Evolutionary conservation across 768 basidiomycete species (phyloP).

Genomic region (Lyophyllum semitale): DNA sequence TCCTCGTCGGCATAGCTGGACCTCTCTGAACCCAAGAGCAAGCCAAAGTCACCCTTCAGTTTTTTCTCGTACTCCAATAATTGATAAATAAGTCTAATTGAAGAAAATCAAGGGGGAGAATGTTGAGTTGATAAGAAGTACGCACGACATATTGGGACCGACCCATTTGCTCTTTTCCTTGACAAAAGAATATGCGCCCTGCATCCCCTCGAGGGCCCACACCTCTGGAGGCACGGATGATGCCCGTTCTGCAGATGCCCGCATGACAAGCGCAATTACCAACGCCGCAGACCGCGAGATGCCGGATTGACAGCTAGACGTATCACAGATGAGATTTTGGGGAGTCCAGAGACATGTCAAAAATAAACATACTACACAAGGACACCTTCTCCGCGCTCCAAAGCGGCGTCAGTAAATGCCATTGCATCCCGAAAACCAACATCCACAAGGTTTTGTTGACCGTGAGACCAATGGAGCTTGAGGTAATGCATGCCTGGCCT

Average conservation of each 20-base stretch:
- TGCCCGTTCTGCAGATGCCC: slow-evolving; percentile 74
- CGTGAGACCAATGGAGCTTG: slow-evolving; percentile 91
- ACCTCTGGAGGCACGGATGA: slow-evolving; percentile 72
- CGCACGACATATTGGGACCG: slow-evolving; percentile 94
- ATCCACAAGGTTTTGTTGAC: slow-evolving; percentile 84
- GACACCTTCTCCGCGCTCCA: slow-evolving; percentile 76
- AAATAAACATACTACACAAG: slow-evolving; percentile 76
- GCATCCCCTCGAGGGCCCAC: slow-evolving; percentile 84
- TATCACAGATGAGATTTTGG: slow-evolving; percentile 21
- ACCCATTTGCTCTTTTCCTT: slow-evolving; percentile 87
- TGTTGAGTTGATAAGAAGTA: slow-evolving; percentile 25
- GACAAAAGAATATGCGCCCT: slow-evolving; percentile 86
- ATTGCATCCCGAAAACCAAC: slow-evolving; percentile 80
- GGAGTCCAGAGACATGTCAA: slow-evolving; percentile 13
- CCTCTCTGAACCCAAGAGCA: slow-evolving; percentile 55
- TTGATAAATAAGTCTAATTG: slow-evolving; percentile 84
- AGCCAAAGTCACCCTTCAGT: slow-evolving; percentile 51
- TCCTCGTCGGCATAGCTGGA: slow-evolving; percentile 66
- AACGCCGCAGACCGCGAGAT: slow-evolving; percentile 90
- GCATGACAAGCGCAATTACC: slow-evolving; percentile 91
- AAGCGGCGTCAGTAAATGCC: slow-evolving; percentile 76
- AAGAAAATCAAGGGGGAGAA: slow-evolving; percentile 17
- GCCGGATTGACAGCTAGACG: slow-evolving; percentile 84
- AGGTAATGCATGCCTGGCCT: slow-evolving; percentile 85
- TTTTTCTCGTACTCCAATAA: slow-evolving; percentile 87